A percentile compares a stretch with the other conserved stretches of the same genome.
These are phyloP conservation scores for Chrysoporthe puriensis DNA, from an alignment of 2,329 filamentous ascomycete species.

Conservation along the genomic window DNA sequence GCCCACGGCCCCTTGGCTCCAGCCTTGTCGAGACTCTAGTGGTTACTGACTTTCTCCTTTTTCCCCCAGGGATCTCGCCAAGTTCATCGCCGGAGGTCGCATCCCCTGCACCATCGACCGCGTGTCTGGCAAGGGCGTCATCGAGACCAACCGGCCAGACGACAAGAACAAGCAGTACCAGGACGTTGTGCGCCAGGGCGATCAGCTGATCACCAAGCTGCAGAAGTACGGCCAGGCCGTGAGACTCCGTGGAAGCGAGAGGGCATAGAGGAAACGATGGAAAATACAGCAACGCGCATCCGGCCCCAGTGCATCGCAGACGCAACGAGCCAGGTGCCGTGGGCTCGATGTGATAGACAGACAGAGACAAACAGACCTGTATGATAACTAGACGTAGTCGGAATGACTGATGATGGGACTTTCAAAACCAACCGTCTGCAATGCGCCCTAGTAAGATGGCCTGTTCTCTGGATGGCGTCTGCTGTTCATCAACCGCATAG, in stretches of 20 bases:
- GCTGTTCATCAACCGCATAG: neutral
- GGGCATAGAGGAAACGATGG: slow-evolving; percentile 59
- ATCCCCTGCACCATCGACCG: slow-evolving; percentile 98
- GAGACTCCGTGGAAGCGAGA: slow-evolving; percentile 89
- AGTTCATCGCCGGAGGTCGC: slow-evolving; percentile 92
- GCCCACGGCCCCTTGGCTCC: slow-evolving; percentile 34
- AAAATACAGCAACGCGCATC: neutral
- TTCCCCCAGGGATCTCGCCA: slow-evolving; percentile 77
- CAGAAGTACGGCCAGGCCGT: slow-evolving; percentile 99
- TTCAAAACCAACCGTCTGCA: neutral
- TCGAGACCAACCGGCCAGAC: slow-evolving; percentile 96
- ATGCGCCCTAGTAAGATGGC: neutral
- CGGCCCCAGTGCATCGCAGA: neutral
- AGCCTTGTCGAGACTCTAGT: too few species aligned
- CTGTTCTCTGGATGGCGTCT: neutral
- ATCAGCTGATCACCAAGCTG: slow-evolving; percentile 96
- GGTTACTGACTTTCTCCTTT: slow-evolving; percentile 12
- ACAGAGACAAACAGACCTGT: slow-evolving; percentile 18
- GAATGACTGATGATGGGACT: slow-evolving; percentile 19
- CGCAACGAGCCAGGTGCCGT: neutral
- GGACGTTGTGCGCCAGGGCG: slow-evolving; percentile 95
- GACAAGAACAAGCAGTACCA: slow-evolving; percentile 99
- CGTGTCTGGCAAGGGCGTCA: slow-evolving; percentile 92
- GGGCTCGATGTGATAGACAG: slow-evolving; percentile 3
- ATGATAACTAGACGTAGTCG: slow-evolving; percentile 29